Conservation (phyloP, 2,329 filamentous ascomycete species). For the Trichoderma afroharzianum region DNA sequence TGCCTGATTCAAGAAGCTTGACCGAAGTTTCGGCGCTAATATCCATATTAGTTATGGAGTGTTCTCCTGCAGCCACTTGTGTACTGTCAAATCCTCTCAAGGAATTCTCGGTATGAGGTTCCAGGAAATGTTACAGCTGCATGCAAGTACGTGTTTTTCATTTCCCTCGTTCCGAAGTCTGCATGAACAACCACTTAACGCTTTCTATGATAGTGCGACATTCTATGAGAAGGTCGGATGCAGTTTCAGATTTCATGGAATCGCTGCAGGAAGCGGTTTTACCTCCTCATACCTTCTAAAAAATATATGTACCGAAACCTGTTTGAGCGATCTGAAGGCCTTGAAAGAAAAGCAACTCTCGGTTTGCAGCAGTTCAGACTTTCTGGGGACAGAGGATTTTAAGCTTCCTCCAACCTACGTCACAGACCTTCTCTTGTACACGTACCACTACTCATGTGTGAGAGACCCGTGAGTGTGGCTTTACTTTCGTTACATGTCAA, state of each 20-base stretch:
- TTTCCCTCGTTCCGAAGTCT: not conserved
- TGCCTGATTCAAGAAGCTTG: not conserved
- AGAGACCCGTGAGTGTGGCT: not conserved
- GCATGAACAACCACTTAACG: not conserved
- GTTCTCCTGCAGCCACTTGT: not conserved
- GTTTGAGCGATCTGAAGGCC: not conserved
- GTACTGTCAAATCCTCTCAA: not conserved
- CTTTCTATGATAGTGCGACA: not conserved
- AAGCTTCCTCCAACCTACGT: not conserved
- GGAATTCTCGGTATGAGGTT: not conserved
- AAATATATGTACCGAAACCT: not conserved
- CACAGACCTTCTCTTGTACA: not conserved
- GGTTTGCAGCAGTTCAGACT: not conserved
- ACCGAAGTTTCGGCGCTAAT: not conserved
- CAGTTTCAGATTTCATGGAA: no score
- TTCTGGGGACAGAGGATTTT: not conserved
- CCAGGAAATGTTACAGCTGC: not conserved
- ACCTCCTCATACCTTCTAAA: not conserved
- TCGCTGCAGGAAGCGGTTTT: no score
- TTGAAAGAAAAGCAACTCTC: not conserved
- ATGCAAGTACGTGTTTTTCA: not conserved
- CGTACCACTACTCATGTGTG: not conserved
- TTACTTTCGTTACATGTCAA: not conserved
- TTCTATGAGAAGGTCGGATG: not conserved
- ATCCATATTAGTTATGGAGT: not conserved